Evolutionary conservation across 2,329 filamentous ascomycete species (phyloP), one percentile per base, ranked within the genome.

Genomic region (Blastomyces percursus): DNA sequence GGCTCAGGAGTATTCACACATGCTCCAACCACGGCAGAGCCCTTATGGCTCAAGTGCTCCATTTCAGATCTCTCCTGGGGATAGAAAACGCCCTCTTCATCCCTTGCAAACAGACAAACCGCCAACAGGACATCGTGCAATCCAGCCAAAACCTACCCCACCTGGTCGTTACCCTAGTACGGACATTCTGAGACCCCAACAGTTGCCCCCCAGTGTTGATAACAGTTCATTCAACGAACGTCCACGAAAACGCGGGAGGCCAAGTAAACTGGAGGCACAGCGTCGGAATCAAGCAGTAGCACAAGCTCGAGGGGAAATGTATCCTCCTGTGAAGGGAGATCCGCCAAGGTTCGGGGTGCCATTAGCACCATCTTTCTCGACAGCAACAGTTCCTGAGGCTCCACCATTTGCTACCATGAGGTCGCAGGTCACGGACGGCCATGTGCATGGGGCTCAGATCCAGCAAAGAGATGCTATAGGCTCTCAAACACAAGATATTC

Each of bases 241-340:
- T 42, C 74, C 71, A 61, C 70, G 74, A 54, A 77, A 77, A 72
- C 71, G 76, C 61, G 76, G 76, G n/a, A 73, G 76, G 19, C 76
- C 76, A 63, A 78, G 71, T 64, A 78, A 78, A 68, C 70, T 7
- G 38, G 76, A 78, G 64, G 70, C 72, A 3, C 75, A 76, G 64
- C 71, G 74, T 57, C 75, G 75, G 42, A 75, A 69, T 63, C 69
- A 71, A 30, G 30, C 30, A 32, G 70, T 69, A 54, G 74, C 75
- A 48, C 73, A 76, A 65, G 72, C 74, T 44, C 72, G 71, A 40
- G 75, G 75, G 19, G 74, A 76, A 65, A 67, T 67, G 19, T 77
- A 76, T 63, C 74, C 74, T n/a, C 70, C 73, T 16, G 68, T 72
- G 9, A 64, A 61, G 44, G 59, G 51, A 30, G 48, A 56, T 44